Conservation (phyloP, 768 basidiomycete genomes). For the Suillus variegatus region DNA sequence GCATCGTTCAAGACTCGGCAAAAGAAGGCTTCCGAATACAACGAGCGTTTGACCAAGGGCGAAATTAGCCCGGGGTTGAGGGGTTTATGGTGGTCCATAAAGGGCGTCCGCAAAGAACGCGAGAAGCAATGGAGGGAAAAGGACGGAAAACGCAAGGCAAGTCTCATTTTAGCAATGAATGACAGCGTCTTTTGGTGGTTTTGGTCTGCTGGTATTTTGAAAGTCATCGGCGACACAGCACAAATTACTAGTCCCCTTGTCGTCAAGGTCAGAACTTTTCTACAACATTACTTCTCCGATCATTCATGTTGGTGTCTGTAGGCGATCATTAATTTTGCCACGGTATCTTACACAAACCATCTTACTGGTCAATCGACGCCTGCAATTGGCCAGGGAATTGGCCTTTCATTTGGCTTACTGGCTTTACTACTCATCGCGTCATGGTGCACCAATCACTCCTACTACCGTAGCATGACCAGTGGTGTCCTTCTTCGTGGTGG, state of each 20-base stretch:
- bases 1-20: conserved; percentile 62
- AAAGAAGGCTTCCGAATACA: conserved; percentile 65
- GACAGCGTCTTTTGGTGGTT: conserved; percentile 79
- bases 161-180: conserved; percentile 69
- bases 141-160: conserved; percentile 62
- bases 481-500: conserved; percentile 85
- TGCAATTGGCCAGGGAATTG: conserved; percentile 61
- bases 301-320: conserved; percentile 23
- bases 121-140: conserved; percentile 67
- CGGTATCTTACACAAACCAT: conserved; percentile 57
- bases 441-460: conserved; percentile 77
- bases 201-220: conserved; percentile 66
- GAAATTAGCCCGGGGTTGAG: conserved; percentile 58
- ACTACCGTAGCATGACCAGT: conserved; percentile 70
- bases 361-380: conserved; percentile 39
- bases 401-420: conserved; percentile 71
- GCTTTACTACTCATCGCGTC: conserved; percentile 67
- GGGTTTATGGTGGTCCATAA: conserved; percentile 60
- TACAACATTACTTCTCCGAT: neutral
- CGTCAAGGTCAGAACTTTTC: conserved; percentile 60
- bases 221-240: conserved; percentile 66
- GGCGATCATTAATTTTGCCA: conserved; percentile 73
- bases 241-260: conserved; percentile 76
- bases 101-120: conserved; percentile 46
- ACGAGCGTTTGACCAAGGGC: conserved; percentile 64